Base-by-base conservation (phyloP, 225 moss, liverwort and hornwort species). In the Rhytidiadelphus loreus region DNA sequence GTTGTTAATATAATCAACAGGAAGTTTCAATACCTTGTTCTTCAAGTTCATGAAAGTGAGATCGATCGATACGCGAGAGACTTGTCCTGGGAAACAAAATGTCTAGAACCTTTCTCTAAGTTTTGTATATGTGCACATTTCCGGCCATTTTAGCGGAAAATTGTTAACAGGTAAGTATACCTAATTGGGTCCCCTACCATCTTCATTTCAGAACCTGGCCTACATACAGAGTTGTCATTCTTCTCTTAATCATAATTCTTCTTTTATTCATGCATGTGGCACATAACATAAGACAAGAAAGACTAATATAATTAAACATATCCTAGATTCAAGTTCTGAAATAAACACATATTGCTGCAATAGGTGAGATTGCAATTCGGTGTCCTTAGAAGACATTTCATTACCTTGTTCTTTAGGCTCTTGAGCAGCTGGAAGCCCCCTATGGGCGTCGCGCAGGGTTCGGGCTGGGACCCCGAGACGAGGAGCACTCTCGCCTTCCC, bases 381-480 rank as follows among this genome's bases (percentile, higher is more conserved):
- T 59, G 29, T 20, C 8, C 30, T 20, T 13, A 10, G 6, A 32
- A 81, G 23, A 61, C 19, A 44, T 33, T 61, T 64, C 62, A 46
- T 24, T 50, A 82, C 82, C 82, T 82, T 92, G 56, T 92, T 93
- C 85, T 93, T 93, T 74, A 93, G 53, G 20, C 82, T 79, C 83
- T 92, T 93, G 50, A 93, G 90, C 4, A 93, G 85, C 87, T 89
- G 85, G 69, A 91, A 90, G 85, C 50, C 73, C 7, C 93, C 93
- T 11, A 50, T 24, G 23, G 90, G 39, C 15, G 82, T 92, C 10
- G 85, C 89, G 79, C 93, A 93, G 43, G 81, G 88, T 28, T 77
- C 83, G 3, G 93, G 93, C 44, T 92, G 93, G 22, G 93, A 93
- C 19, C 93, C 93, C 28, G 93, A 90, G 16, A 91, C 85, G n/a